Base-by-base conservation (phyloP, 169 alveolate genomes). In the Plasmodium vinckei region DNA sequence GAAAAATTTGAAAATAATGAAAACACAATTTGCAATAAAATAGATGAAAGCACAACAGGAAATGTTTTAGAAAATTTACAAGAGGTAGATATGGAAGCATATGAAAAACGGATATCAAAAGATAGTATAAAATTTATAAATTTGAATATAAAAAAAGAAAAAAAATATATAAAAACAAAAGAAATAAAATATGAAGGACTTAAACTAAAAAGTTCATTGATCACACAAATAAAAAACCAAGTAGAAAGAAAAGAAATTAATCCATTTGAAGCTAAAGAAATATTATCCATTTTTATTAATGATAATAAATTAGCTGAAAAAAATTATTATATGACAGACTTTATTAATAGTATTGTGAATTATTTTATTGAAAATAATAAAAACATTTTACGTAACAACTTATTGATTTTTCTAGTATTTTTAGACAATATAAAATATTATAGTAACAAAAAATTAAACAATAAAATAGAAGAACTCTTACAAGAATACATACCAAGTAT, bases 51-150 rank as follows among this genome's bases (percentile, higher is more conserved):
- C 47, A 53, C 65, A 49, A 15, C 60, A 21, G 84, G 44, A 19
- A 65, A 67, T 1, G 42, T 54, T 10, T 53, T 79, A 25, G 84
- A 79, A 67, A 67, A 64, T 57, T 54, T 79, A 39, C 84, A 79
- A 33, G 71, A 56, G 17, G 89, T 79, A 6, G 89, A 79, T 59
- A 79, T 79, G 89, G 89, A 79, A 44, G 57, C 56, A 12, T 67
- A 79, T 49, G 89, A 79, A 56, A 79, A 79, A 42, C 51, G 19
- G 1, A 60, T 79, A 17, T 67, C 89, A 23, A 79, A 79, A 44
- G 82, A 79, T 46, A 56, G 82, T 21, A 63, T 79, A 46, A 39
- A 67, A 60, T 79, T 67, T 79, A 79, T 79, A 39, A 79, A 67
- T 70, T 10, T 79, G 19, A 79, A 79, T 60, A 71, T 57, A 57